Conservation (phyloP, 1,284 basidiomycete genomes). For the Moesziomyces sp. region DNA sequence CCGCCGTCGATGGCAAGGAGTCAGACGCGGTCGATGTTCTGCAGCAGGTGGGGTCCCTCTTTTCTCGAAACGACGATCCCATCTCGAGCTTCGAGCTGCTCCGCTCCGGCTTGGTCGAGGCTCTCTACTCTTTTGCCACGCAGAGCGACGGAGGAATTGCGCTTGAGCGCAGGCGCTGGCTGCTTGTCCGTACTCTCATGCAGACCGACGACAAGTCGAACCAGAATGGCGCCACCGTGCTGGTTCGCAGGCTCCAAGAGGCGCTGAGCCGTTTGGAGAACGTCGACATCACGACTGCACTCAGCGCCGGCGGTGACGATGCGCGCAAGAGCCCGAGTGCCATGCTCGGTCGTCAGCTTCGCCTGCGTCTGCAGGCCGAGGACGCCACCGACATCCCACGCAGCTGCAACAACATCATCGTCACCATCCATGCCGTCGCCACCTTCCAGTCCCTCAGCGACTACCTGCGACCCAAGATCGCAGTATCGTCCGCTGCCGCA, state of each 20-base stretch:
- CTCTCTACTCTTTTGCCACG: constrained; percentile 83
- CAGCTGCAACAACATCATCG: constrained; percentile 59
- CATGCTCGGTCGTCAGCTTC: constrained; percentile 58
- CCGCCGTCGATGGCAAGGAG: constrained; percentile 69
- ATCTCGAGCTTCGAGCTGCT: constrained; percentile 96
- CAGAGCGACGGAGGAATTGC: constrained; percentile 67
- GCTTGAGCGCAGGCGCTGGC: constrained; percentile 29
- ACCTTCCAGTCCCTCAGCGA: constrained; percentile 62
- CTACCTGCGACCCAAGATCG: constrained; percentile 64
- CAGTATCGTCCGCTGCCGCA: constrained; percentile 52
- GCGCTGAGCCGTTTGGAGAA: constrained; percentile 63
- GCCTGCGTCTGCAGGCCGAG: constrained; percentile 62
- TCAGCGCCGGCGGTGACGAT: constrained; percentile 49
- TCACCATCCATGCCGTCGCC: constrained; percentile 66
- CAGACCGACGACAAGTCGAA: constrained; percentile 16
- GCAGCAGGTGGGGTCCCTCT: constrained; percentile 79
- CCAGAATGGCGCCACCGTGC: constrained; percentile 33
- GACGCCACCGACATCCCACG: constrained; percentile 57
- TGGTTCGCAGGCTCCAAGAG: constrained; percentile 61
- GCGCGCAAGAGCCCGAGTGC: constrained; percentile 50
- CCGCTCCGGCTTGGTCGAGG: constrained; percentile 91
- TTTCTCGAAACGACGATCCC: constrained; percentile 76
- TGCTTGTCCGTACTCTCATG: constrained; percentile 54
- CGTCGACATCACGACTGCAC: constrained; percentile 56
- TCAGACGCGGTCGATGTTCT: constrained; percentile 71